A percentile compares a stretch with the other conserved stretches of the same genome.
Evolutionary conservation across 768 basidiomycete genomes (phyloP).

Genomic region (Rhizopogon vinicolor): DNA sequence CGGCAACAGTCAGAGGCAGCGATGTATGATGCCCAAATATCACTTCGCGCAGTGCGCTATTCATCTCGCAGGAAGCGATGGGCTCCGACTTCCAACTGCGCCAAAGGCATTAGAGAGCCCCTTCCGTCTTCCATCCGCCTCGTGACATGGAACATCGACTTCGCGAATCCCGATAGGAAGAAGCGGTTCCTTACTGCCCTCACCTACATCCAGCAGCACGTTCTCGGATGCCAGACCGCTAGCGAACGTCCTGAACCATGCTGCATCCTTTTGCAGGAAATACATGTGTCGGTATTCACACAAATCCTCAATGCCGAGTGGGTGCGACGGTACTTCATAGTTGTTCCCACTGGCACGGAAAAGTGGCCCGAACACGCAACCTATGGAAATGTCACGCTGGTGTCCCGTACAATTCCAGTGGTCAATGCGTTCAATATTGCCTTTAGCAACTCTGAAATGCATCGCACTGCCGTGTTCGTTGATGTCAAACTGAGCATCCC

Average conservation of each 20-base stretch:
- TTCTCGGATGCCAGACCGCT: constrained; percentile 41
- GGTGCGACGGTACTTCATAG: constrained; percentile 55
- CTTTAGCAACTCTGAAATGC: constrained; percentile 47
- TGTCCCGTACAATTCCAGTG: constrained; percentile 52
- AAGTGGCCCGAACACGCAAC: constrained; percentile 48
- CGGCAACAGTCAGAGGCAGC: constrained; percentile 11
- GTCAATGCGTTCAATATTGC: constrained; percentile 44
- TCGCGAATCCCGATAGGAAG: constrained; percentile 28
- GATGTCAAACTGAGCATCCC: constrained; percentile 46
- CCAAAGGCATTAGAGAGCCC: constrained; percentile 27
- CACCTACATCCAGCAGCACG: constrained; percentile 48
- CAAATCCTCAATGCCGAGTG: constrained; percentile 53
- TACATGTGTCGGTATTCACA: constrained; percentile 39
- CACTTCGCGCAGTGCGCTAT: constrained; percentile 27
- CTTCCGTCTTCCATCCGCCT: constrained; percentile 46
- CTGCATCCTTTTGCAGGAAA: constrained; percentile 69
- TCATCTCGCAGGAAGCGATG: constrained; percentile 27
- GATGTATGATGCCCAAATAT: constrained; percentile 22
- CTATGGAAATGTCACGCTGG: constrained; percentile 71
- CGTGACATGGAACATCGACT: constrained; percentile 74
- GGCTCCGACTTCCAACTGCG: constrained; percentile 30
- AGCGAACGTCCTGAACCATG: constrained; percentile 49
- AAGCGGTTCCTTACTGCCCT: constrained; percentile 47
- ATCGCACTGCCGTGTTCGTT: constrained; percentile 53
- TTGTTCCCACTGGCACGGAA: constrained; percentile 48